These are phyloP conservation scores for Apocynum venetum DNA, from an alignment of 257 asterid genomes.

Conservation along the genomic window DNA sequence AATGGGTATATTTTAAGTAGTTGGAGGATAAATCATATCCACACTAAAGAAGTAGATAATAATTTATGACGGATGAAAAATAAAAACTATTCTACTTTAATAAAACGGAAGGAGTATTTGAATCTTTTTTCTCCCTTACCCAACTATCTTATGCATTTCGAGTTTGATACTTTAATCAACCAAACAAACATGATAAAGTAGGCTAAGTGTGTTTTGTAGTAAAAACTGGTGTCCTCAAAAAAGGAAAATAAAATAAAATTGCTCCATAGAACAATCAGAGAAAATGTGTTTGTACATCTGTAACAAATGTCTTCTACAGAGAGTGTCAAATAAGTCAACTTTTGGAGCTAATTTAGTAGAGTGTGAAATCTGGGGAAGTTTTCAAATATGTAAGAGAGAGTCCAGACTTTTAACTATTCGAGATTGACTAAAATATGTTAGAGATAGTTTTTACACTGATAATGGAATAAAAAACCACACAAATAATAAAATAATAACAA, in stretches of 20 bases:
- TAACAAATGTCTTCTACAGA: too few relatives aligned
- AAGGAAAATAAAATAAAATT: too few relatives aligned
- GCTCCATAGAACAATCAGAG: too few relatives aligned
- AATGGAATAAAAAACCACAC: not conserved
- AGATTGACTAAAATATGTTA: not conserved
- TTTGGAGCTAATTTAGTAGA: not conserved
- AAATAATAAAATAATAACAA: not conserved
- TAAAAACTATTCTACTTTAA: too few relatives aligned
- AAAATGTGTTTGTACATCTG: too few relatives aligned
- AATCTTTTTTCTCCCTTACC: not conserved
- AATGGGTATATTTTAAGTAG: too few relatives aligned
- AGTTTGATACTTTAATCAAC: not conserved
- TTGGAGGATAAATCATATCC: too few relatives aligned
- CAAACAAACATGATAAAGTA: not conserved
- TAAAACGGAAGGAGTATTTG: too few relatives aligned
- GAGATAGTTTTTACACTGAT: not conserved
- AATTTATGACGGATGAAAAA: too few relatives aligned
- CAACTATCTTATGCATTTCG: not conserved
- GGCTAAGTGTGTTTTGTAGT: not conserved
- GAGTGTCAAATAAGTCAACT: slow-evolving; percentile 1
- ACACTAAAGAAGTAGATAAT: too few relatives aligned
- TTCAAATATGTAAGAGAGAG: not conserved
- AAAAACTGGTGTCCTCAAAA: too few relatives aligned
- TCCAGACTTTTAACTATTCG: not conserved
- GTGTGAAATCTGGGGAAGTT: not conserved